Conservation (phyloP, 2,329 filamentous ascomycete species). For the Arthrobotrys entomopaga region DNA sequence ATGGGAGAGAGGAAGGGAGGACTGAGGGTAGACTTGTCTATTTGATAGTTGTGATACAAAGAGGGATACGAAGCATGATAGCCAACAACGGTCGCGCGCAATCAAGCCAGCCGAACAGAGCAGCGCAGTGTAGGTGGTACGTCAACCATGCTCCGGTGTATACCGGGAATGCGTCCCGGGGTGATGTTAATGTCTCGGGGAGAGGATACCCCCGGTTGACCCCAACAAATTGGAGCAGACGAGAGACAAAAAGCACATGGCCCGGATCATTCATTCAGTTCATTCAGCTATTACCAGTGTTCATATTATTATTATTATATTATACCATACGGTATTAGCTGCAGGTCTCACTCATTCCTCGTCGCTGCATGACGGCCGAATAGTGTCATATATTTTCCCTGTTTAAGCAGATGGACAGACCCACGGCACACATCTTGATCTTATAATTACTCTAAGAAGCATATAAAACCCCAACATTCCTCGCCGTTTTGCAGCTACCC, state of each 20-base stretch:
- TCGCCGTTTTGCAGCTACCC: conserved; percentile 1
- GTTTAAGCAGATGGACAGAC: conserved; percentile 1
- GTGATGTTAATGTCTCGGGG: too few relatives aligned
- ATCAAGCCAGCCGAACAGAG: too few relatives aligned
- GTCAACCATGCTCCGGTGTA: not conserved
- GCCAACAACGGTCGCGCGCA: too few relatives aligned
- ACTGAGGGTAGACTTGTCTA: not conserved
- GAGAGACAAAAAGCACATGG: conserved; percentile 20
- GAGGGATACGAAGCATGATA: too few relatives aligned
- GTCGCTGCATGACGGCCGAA: conserved; percentile 49
- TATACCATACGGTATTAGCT: too few relatives aligned
- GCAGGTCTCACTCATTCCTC: conserved; percentile 34
- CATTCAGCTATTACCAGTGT: too few relatives aligned
- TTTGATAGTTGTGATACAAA: not conserved
- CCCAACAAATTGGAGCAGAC: conserved; percentile 2
- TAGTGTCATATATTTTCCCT: conserved; percentile 47
- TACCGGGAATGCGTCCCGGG: not conserved
- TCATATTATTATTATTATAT: not conserved
- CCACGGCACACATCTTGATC: not conserved
- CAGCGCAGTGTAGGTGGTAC: not conserved
- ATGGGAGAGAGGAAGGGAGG: not conserved
- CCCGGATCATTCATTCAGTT: conserved; percentile 15
- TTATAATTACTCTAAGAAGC: not conserved
- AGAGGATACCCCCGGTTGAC: not conserved
- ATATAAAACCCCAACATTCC: conserved; percentile 16